Evolutionary conservation across 768 basidiomycete genomes (phyloP), one percentile per base, ranked within the genome.

Genomic region (Lactifluus subvellereus): DNA sequence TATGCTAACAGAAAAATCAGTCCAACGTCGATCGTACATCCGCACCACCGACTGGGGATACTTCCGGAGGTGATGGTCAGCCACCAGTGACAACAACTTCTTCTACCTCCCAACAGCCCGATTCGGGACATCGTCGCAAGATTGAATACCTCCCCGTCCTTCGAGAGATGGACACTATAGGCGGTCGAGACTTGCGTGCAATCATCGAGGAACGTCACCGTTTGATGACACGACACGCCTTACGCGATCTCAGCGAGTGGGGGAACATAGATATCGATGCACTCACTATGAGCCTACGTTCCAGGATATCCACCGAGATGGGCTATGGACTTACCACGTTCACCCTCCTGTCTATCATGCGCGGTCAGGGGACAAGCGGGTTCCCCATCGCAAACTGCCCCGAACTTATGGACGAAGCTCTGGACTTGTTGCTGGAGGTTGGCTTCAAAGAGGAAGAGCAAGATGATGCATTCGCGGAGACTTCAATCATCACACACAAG

Each of bases 241-340:
- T 69, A 81, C 89, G 61, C 20, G 84, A 87, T 55, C 81, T 91
- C 66, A 85, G 87, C 71, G 92, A 95, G 57, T 92, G 94, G 85
- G 94, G 92, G 22, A 80, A 79, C 8, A 84, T 96, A 54, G 95
- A 98, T 69, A 86, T 98, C 61, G 94, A 97, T 70, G 86, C 86
- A n/a, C 79, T 99, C 54, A 87, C 86, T n/a, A 87, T 99, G 88
- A 90, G 91, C 35, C 76, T 99, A 45, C 88, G 94, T 37, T 96
- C 91, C 40, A 81, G 95, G 40, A 75, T 98, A 47, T 81, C 86
- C 9, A 80, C 84, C 51, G 96, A 99, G 73, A 76, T 95, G 57
- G 88, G 94, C 4, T 98, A 94, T 72, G 92, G 90, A 5, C 76
- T 99, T 67, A 93, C 94, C 22, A 91, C 91, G 5, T 79, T 98